Evolutionary conservation across 179 eudicot genomes (phyloP), one percentile per base, ranked within the genome.

Genomic region (Camellia oleifera): DNA sequence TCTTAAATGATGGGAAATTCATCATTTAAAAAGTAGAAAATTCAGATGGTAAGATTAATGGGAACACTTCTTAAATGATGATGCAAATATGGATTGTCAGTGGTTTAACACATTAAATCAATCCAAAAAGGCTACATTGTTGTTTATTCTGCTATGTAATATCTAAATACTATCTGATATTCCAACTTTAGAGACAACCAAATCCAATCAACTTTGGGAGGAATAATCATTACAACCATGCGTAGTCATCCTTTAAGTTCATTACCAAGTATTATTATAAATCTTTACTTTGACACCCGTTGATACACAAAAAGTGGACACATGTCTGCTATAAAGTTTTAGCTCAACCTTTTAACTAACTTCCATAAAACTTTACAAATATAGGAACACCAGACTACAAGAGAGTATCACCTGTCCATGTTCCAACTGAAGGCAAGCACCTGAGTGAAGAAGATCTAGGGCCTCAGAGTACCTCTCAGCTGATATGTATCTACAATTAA

Each of bases 391-490:
- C 26, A 9, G 18, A 8, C 10, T 32, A 60, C 12, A 26, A 61
- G 53, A 15, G 26, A 79, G 40, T 73, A 66, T 78, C 53, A 94
- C 99, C 97, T 96, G 94, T 75, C 87, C 93, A 82, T 90, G 84
- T 72, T 89, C 90, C 88, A 96, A 76, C 86, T 96, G 99, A 61
- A 91, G 78, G 90, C 92, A 91, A 83, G 99, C 96, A 77, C 99
- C 99, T 63, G 98, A 91, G 73, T 92, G 89, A 65, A 92, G 85
- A 79, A 96, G 83, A 64, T 96, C 94, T 81, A 92, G 86, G 70
- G 96, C 98, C 83, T 96, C 99, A 18, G 86, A 81, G 79, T 87
- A 89, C 85, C 99, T 89, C 78, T 88, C 92, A 26, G 93, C 92
- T 42, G 92, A 77, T 63, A 88, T 76, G 82, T 94, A 96, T 85